A percentile compares a stretch with the other conserved stretches of the same genome.
Conservation (phyloP, 805 yeast species). For the Zygotorulaspora sp. region DNA sequence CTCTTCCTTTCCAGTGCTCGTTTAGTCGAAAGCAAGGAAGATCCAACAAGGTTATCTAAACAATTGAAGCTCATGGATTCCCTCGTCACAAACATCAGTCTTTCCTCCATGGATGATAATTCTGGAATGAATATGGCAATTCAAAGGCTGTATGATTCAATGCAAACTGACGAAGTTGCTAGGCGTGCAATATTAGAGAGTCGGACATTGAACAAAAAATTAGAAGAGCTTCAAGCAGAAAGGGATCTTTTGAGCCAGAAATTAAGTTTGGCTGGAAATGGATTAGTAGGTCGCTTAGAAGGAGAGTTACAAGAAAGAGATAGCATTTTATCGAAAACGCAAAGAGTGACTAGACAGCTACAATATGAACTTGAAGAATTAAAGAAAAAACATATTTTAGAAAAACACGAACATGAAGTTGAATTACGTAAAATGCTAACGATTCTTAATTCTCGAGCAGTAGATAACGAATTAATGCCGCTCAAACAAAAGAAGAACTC, state of each 20-base stretch:
- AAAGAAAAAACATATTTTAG: conserved; percentile 53
- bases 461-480: conserved; percentile 15
- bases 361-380: conserved; percentile 64
- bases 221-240: conserved; percentile 46
- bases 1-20: conserved; percentile 31
- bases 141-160: conserved; percentile 65
- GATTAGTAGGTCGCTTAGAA: conserved; percentile 64
- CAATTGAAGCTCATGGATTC: conserved; percentile 60
- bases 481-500: conserved; percentile 4
- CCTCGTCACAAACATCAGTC: conserved; percentile 60
- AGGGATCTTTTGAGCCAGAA: conserved; percentile 65
- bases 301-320: conserved; percentile 69
- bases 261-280: conserved; percentile 73
- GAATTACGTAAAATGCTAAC: conserved; percentile 72
- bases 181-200: conserved; percentile 63
- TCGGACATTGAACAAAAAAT: conserved; percentile 47
- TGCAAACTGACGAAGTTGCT: conserved; percentile 88
- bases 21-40: conserved; percentile 22
- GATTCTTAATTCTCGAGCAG: conserved; percentile 48
- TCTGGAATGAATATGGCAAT: conserved; percentile 77
- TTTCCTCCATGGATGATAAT: conserved; percentile 47
- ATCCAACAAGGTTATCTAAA: conserved; percentile 30
- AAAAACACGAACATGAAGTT: conserved; percentile 69
- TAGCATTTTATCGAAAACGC: conserved; percentile 55
- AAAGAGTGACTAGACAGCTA: conserved; percentile 59